Percentiles rank a stretch among this genome's conserved stretches.
Evolutionary conservation across 768 basidiomycete species (phyloP).

Genomic region (Russula sp.): DNA sequence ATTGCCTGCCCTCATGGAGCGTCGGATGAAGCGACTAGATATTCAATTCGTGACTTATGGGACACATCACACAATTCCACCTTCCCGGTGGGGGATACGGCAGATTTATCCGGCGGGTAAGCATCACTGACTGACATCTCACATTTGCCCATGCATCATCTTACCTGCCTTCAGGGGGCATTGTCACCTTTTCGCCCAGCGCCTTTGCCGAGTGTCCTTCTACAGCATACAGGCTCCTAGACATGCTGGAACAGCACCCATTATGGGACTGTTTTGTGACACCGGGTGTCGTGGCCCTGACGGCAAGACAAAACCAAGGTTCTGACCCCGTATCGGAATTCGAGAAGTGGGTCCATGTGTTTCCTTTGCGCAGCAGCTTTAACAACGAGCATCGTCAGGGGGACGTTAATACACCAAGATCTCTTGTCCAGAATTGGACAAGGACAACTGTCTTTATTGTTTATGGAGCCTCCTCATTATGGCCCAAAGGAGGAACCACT

Average conservation of each 20-base stretch:
- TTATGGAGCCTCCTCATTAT: conserved; percentile 48
- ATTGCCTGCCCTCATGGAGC: conserved; percentile 49
- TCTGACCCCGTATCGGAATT: conserved; percentile 28
- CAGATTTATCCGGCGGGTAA: conserved; percentile 69
- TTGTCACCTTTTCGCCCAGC: conserved; percentile 66
- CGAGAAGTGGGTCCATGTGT: conserved; percentile 20
- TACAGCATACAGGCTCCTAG: conserved; percentile 48
- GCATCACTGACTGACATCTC: conserved; percentile 29
- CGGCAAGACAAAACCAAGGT: conserved; percentile 42
- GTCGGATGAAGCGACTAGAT: conserved; percentile 45
- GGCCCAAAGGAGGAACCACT: conserved; percentile 18
- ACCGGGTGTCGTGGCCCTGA: conserved; percentile 61
- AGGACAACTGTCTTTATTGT: conserved; percentile 51
- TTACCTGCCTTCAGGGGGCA: conserved; percentile 50
- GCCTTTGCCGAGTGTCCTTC: conserved; percentile 55
- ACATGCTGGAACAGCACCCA: conserved; percentile 54
- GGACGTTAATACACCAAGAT: conserved; percentile 19
- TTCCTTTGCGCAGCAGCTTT: neutral
- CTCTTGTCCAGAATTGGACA: conserved; percentile 52
- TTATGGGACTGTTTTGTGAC: conserved; percentile 67
- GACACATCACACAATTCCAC: conserved; percentile 52
- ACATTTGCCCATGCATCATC: neutral
- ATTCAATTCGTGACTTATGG: conserved; percentile 69
- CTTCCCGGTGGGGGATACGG: conserved; percentile 55
- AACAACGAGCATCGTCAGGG: conserved; percentile 29